Conservation (phyloP, 2,329 filamentous ascomycete species). For the Zymoseptoria crescenta region DNA sequence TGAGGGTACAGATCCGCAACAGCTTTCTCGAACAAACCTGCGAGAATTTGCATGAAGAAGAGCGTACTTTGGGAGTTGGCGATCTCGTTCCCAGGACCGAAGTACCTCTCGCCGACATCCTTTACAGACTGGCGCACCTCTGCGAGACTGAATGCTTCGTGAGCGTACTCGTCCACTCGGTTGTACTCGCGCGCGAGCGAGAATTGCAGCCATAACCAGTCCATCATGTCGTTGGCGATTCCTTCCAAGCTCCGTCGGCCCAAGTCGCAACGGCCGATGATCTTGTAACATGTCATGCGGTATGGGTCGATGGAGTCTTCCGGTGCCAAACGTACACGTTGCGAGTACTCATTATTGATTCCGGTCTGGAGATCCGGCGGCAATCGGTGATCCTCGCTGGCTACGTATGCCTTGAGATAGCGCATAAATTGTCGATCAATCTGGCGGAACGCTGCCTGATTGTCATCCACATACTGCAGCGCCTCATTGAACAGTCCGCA, state of each 20-base stretch:
- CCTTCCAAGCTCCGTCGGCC: constrained; percentile 49
- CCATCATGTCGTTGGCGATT: constrained; percentile 53
- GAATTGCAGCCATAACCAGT: constrained; percentile 62
- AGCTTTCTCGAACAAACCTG: constrained; percentile 90
- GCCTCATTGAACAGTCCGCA: constrained; percentile 79
- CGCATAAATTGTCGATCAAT: constrained; percentile 84
- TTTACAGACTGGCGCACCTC: constrained; percentile 71
- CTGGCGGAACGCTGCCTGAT: constrained; percentile 73
- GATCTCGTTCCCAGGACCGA: constrained; percentile 74
- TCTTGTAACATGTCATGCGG: constrained; percentile 95
- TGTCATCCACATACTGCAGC: constrained; percentile 73
- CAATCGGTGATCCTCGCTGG: constrained; percentile 67
- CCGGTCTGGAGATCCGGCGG: constrained; percentile 73
- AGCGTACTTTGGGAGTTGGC: constrained; percentile 77
- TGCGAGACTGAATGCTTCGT: constrained; percentile 54
- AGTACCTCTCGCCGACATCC: constrained; percentile 87
- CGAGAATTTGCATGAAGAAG: constrained; percentile 85
- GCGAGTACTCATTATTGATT: constrained; percentile 83
- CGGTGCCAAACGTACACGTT: constrained; percentile 73
- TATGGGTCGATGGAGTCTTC: constrained; percentile 89
- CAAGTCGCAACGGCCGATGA: constrained; percentile 71
- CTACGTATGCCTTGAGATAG: constrained; percentile 79
- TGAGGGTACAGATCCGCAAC: constrained; percentile 86
- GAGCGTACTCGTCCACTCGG: constrained; percentile 53
- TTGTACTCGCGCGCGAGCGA: constrained; percentile 54